Evolutionary conservation across 1,284 basidiomycete genomes (phyloP).

Genomic region (Psilocybe mexicana): DNA sequence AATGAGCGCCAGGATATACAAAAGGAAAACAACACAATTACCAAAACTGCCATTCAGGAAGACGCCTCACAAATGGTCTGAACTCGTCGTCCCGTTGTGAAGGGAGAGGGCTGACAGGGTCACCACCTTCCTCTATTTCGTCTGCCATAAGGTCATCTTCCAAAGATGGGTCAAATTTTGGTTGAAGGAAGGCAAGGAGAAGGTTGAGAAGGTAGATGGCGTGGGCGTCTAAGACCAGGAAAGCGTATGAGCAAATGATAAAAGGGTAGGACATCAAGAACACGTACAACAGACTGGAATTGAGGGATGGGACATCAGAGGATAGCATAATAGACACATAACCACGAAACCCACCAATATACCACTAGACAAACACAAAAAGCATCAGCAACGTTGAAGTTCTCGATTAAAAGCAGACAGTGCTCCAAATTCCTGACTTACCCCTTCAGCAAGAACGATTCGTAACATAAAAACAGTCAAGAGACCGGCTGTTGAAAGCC

Average conservation of each 20-base stretch:
- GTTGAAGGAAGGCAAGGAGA: constrained; percentile 86
- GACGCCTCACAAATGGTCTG: constrained; percentile 91
- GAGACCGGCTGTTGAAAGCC: constrained; percentile 80
- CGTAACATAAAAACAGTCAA: constrained; percentile 82
- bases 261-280: not conserved
- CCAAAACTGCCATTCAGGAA: constrained; percentile 98
- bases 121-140: constrained; percentile 92
- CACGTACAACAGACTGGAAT: constrained; percentile 66
- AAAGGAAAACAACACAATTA: constrained; percentile 38
- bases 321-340: not conserved
- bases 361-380: constrained; percentile 65
- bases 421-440: constrained; percentile 44
- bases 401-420: not conserved
- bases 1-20: constrained; percentile 24
- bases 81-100: constrained; percentile 87
- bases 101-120: constrained; percentile 49
- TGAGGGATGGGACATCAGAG: constrained; percentile 6
- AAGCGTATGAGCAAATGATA: not conserved
- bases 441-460: constrained; percentile 89
- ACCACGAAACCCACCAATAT: constrained; percentile 67
- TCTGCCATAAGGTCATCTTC: constrained; percentile 92
- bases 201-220: constrained; percentile 94
- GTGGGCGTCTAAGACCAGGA: constrained; percentile 62
- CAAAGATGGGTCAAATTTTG: constrained; percentile 94
- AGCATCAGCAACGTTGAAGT: constrained; percentile 17